Conservation (phyloP, 257 asterid genomes). For the Schizonepeta tenuifolia region DNA sequence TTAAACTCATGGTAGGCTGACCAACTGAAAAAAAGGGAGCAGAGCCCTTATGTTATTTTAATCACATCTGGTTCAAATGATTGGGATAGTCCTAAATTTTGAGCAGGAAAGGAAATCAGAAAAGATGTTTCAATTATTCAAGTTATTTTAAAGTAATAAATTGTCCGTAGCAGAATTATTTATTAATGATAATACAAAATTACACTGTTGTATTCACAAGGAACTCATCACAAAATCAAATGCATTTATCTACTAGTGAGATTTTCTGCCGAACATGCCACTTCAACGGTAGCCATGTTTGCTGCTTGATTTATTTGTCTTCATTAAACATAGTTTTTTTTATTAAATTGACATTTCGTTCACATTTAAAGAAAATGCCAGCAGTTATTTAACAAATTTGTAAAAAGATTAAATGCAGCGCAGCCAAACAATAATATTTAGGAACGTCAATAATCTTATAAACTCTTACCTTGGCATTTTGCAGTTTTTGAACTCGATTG, state of each 20-base stretch:
- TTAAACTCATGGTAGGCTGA: background rate
- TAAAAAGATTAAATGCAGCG: background rate
- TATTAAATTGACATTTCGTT: background rate
- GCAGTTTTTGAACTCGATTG: conserved; percentile 60
- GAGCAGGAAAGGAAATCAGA: background rate
- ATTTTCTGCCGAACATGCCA: background rate
- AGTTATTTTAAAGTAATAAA: background rate
- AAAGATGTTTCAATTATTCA: background rate
- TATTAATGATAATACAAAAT: background rate
- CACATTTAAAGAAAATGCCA: background rate
- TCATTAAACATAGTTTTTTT: background rate
- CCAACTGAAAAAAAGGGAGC: background rate
- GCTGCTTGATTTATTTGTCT: background rate
- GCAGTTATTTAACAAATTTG: background rate
- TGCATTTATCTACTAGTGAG: background rate
- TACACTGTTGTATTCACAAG: background rate
- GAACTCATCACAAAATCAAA: conserved; percentile 6
- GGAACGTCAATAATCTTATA: background rate
- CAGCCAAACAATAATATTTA: background rate
- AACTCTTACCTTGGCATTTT: conserved; percentile 52
- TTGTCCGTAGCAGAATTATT: background rate
- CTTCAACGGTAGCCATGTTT: background rate
- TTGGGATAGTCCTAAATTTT: background rate
- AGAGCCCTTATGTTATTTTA: background rate
- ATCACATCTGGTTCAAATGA: background rate